phyloP scores from a whole-genome alignment of 768 basidiomycete species.

The Pleurotus giganteus region DNA sequence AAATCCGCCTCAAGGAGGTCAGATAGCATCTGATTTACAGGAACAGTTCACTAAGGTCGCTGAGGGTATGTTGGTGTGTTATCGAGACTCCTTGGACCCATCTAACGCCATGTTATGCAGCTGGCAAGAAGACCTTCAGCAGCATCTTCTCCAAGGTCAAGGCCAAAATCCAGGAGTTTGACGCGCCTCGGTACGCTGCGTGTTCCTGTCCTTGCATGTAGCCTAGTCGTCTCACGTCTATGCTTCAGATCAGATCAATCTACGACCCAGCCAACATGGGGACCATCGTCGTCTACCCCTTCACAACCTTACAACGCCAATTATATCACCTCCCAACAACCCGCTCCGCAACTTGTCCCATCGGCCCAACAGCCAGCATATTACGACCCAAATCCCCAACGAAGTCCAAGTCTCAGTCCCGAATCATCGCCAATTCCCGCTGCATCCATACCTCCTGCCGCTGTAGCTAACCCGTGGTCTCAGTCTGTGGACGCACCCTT shows the following conservation, averaged over 20 bases:
- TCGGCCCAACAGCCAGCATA: conserved; percentile 7
- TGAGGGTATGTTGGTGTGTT: conserved; percentile 55
- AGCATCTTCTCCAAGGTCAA: conserved; percentile 73
- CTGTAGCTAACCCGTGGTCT: not conserved
- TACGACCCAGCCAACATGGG: conserved; percentile 7
- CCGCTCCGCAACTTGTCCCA: not conserved
- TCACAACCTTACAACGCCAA: not conserved
- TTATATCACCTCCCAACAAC: not conserved
- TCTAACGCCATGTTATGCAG: conserved; percentile 28
- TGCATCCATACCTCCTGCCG: not conserved
- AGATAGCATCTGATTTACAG: conserved; percentile 66
- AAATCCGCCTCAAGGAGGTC: conserved; percentile 29
- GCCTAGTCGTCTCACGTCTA: not conserved
- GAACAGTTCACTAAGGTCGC: conserved; percentile 76
- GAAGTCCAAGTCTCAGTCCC: conserved; percentile 1
- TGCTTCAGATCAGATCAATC: not conserved
- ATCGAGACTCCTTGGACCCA: not conserved
- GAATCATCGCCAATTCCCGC: not conserved
- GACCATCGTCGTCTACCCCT: not conserved
- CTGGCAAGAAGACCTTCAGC: conserved; percentile 77
- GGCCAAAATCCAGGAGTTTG: conserved; percentile 81
- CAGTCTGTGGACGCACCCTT: too few species aligned
- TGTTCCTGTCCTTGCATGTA: not conserved
- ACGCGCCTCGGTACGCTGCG: conserved; percentile 43
- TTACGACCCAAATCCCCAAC: conserved; percentile 4